Evolutionary conservation across 2,329 filamentous ascomycete species (phyloP).

Genomic region (Aureobasidium sp.): DNA sequence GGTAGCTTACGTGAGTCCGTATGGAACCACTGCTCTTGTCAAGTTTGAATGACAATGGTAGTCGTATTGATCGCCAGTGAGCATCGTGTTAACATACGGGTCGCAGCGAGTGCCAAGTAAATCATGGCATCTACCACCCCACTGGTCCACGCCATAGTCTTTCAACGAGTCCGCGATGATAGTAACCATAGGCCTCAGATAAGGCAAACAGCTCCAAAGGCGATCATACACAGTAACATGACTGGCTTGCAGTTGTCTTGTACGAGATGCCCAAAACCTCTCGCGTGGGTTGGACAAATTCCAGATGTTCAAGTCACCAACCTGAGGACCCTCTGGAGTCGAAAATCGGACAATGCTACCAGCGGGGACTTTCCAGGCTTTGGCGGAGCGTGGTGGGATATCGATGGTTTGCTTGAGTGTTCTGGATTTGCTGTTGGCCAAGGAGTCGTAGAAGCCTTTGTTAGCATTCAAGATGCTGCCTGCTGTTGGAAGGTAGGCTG

Average conservation of each 20-base stretch:
- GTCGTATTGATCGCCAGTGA: conserved; percentile 65
- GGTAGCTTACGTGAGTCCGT: conserved; percentile 47
- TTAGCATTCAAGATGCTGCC: conserved; percentile 27
- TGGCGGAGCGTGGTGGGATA: conserved; percentile 66
- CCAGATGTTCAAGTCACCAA: conserved; percentile 81
- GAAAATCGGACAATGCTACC: conserved; percentile 66
- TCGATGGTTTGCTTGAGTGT: conserved; percentile 36
- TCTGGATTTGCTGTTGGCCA: conserved; percentile 22
- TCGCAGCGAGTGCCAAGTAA: conserved; percentile 73
- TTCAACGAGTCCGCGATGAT: conserved; percentile 59
- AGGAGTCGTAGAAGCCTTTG: conserved; percentile 23
- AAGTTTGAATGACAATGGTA: conserved; percentile 83
- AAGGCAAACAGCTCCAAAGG: conserved; percentile 72
- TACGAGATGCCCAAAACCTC: conserved; percentile 74
- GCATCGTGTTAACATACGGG: conserved; percentile 71
- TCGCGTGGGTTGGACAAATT: conserved; percentile 69
- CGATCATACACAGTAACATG: conserved; percentile 67
- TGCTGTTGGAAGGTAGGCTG: conserved; percentile 27
- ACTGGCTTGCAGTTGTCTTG: conserved; percentile 68
- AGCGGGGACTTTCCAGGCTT: conserved; percentile 63
- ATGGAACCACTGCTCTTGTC: conserved; percentile 61
- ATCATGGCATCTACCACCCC: conserved; percentile 65
- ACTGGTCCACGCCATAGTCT: conserved; percentile 36
- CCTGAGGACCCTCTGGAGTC: conserved; percentile 71
- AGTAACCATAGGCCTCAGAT: conserved; percentile 66